These are phyloP conservation scores for Calonectria leucothoes DNA, from an alignment of 2,329 filamentous ascomycete species.

Conservation along the genomic window DNA sequence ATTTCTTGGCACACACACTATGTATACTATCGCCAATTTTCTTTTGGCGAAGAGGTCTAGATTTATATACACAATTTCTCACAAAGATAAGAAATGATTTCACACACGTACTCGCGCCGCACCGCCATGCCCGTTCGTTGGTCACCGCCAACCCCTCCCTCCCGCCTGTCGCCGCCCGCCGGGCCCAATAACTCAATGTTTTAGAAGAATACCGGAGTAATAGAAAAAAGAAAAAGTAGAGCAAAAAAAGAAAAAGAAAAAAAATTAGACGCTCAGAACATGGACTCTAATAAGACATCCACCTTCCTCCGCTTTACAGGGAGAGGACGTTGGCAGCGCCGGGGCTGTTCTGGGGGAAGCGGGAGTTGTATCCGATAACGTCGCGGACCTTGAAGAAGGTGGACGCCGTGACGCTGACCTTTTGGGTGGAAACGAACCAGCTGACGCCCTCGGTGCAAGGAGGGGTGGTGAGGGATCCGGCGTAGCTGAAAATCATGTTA, in stretches of 20 bases:
- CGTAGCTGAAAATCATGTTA: conserved; percentile 52
- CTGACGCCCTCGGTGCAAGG: conserved; percentile 68
- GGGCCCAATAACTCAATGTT: background rate
- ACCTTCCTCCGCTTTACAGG: background rate
- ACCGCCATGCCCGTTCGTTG: background rate
- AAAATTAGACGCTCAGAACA: background rate
- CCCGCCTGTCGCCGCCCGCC: background rate
- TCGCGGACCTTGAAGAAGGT: conserved; percentile 64
- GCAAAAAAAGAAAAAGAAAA: too few species aligned
- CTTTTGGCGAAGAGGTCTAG: background rate
- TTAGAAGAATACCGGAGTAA: background rate
- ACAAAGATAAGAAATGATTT: background rate
- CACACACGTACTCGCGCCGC: background rate
- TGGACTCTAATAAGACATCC: background rate
- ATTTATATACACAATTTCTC: background rate
- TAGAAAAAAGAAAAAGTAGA: background rate
- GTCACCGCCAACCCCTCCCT: background rate
- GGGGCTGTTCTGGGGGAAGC: conserved; percentile 64
- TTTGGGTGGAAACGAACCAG: conserved; percentile 63
- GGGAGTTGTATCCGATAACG: conserved; percentile 66
- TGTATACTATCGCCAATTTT: background rate
- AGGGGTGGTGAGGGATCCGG: conserved; percentile 71
- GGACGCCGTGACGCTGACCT: conserved; percentile 58
- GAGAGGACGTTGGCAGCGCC: conserved; percentile 38
- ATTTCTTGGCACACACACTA: background rate